Conservation (phyloP, 768 basidiomycete species). For the Gelatoporia subvermispora region DNA sequence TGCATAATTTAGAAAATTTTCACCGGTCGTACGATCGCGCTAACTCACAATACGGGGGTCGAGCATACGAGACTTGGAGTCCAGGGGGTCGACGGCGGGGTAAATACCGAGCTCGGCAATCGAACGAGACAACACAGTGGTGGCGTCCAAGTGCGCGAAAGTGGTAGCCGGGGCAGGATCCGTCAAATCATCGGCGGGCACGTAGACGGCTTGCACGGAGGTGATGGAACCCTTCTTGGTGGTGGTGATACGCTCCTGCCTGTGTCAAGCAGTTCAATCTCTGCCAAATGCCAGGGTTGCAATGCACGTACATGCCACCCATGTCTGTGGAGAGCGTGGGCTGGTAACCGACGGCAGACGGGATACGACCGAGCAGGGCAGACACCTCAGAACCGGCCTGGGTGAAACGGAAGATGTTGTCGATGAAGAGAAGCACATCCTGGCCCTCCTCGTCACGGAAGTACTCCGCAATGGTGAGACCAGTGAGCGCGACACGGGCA, state of each 20-base stretch:
- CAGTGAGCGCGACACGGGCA: conserved; percentile 99
- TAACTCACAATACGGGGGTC: conserved; percentile 93
- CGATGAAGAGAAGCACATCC: conserved; percentile 99
- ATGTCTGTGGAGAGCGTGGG: conserved; percentile 99
- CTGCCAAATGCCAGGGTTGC: background rate
- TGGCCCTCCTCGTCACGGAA: conserved; percentile 99
- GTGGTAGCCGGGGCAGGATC: conserved; percentile 99
- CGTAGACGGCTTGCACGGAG: conserved; percentile 99
- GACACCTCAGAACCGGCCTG: conserved; percentile 99
- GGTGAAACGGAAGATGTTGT: conserved; percentile 99
- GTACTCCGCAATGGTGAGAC: conserved; percentile 99
- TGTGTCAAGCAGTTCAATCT: conserved; percentile 24
- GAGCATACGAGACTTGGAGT: conserved; percentile 99
- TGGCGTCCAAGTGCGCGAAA: conserved; percentile 99
- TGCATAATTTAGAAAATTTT: conserved; percentile 13
- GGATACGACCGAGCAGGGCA: conserved; percentile 99
- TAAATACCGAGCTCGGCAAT: conserved; percentile 99
- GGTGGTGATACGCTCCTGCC: conserved; percentile 99
- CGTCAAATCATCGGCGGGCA: conserved; percentile 99
- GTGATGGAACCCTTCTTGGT: conserved; percentile 99
- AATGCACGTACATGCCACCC: conserved; percentile 89
- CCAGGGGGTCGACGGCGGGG: conserved; percentile 98
- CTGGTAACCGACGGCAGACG: conserved; percentile 99
- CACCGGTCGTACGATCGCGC: background rate
- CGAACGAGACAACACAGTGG: conserved; percentile 97